These are phyloP conservation scores for Escovopsis sp. DNA, from an alignment of 2,329 filamentous ascomycete genomes.

Conservation along the genomic window DNA sequence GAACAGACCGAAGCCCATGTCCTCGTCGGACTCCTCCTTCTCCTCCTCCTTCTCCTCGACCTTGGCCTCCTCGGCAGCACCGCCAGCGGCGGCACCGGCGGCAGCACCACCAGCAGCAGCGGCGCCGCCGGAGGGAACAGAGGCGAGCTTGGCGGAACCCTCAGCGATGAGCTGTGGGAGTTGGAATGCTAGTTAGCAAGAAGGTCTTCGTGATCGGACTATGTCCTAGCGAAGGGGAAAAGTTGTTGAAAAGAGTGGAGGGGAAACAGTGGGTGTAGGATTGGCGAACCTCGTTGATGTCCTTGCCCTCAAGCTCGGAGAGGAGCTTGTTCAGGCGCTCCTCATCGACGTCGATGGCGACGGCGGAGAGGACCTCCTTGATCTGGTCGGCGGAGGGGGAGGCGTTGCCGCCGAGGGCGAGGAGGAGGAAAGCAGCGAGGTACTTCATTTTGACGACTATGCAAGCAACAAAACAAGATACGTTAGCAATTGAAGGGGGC, in stretches of 20 bases:
- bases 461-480: not conserved
- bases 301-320: conserved; percentile 81
- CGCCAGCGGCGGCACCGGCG: conserved; percentile 50
- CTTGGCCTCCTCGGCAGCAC: conserved; percentile 61
- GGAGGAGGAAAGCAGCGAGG: conserved; percentile 97
- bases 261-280: no score
- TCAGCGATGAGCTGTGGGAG: conserved; percentile 83
- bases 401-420: conserved; percentile 83
- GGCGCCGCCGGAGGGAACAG: conserved; percentile 83
- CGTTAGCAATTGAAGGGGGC: conserved; percentile 1
- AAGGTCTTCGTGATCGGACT: no score
- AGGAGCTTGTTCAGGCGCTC: conserved; percentile 79
- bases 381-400: conserved; percentile 74
- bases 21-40: conserved; percentile 49
- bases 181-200: conserved; percentile 8
- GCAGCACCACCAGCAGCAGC: conserved; percentile 62
- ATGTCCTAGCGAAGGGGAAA: no score
- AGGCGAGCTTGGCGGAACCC: conserved; percentile 87
- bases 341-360: conserved; percentile 85
- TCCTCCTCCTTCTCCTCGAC: conserved; percentile 66
- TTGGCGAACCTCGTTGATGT: conserved; percentile 70
- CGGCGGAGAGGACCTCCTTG: conserved; percentile 77
- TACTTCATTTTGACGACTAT: conserved; percentile 79
- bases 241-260: no score
- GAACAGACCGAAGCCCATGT: conserved; percentile 66